Evolutionary conservation across 2,329 filamentous ascomycete genomes (phyloP), one percentile per base, ranked within the genome.

Genomic region (Byssoonygena ceratinophila): DNA sequence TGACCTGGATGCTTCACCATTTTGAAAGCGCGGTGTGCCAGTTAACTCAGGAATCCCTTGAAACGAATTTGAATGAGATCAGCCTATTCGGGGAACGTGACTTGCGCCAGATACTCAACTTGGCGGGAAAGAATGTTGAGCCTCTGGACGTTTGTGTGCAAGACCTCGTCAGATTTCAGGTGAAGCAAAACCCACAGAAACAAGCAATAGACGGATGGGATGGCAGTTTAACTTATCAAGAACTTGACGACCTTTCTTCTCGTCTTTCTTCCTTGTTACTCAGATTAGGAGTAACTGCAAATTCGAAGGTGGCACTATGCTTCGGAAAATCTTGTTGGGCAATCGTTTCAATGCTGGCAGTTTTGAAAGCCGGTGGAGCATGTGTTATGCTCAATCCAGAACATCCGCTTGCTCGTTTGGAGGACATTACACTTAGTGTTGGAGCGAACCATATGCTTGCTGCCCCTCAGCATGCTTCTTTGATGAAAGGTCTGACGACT

Each of bases 301-400:
- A 29, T 29, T 70, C 76, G 0, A 56, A 66, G 1, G 72, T 94
- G 12, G 82, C 82, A 31, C 77, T 94, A 37, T 73, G 84, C 41
- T 83, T 94, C 78, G 79, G 89, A 18, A 94, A 91, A 63, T 89
- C 83, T 0, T 65, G 80, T 0, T 66, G 80, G 18, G 68, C 92
- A 0, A 94, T 94, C 16, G 55, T 67, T 32, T 58, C 59, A 9
- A 55, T 64, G 46, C 48, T 67, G 1, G 65, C 60, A 3, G 59
- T 64, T 6, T 52, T 66, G 25, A 64, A 63, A 49, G 55, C 60
- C 1, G 65, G 64, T 45, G 64, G 59, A 20, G 60, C 59, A 4
- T 64, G 64, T 55, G 59, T 66, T 23, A 59, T 61, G 3, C 58
- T 68, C n/a, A 63, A 63, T 18, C 59, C 64, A 2, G 60, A 57